Conservation (phyloP, 495 filamentous ascomycete genomes). For the Immersiella caudata region DNA sequence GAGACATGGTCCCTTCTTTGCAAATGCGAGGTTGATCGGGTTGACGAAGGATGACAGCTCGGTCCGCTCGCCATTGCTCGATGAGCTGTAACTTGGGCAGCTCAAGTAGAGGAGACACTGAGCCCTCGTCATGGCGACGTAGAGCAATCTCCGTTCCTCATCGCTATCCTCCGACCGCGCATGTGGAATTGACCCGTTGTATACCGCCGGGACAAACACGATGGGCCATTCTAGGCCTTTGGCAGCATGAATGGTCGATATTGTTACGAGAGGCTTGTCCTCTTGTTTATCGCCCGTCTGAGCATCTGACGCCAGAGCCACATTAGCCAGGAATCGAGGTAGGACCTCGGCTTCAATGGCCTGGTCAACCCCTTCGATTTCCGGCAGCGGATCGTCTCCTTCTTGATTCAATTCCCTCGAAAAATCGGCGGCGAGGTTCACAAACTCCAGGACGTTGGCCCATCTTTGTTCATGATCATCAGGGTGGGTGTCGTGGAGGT, state of each 20-base stretch:
- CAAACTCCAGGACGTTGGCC: constrained; percentile 90
- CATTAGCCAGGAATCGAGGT: constrained; percentile 84
- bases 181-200: constrained; percentile 92
- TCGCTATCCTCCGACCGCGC: constrained; percentile 86
- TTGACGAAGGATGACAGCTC: constrained; percentile 47
- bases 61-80: constrained; percentile 36
- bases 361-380: constrained; percentile 76
- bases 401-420: constrained; percentile 44
- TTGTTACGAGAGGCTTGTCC: constrained; percentile 71
- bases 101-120: constrained; percentile 91
- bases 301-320: constrained; percentile 80
- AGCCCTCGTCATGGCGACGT: constrained; percentile 97
- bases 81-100: constrained; percentile 58
- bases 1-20: constrained; percentile 48
- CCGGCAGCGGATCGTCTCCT: constrained; percentile 71
- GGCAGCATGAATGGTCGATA: constrained; percentile 95
- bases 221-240: constrained; percentile 98
- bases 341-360: constrained; percentile 68
- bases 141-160: constrained; percentile 88
- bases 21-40: constrained; percentile 39
- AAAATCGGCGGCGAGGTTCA: constrained; percentile 77
- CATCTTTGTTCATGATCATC: constrained; percentile 81
- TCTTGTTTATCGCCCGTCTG: constrained; percentile 61
- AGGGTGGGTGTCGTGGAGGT: constrained; percentile 68
- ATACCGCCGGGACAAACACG: constrained; percentile 90